Evolutionary conservation across 2,329 filamentous ascomycete genomes (phyloP), one percentile per base, ranked within the genome.

Genomic region (Aspergillus floridensis): DNA sequence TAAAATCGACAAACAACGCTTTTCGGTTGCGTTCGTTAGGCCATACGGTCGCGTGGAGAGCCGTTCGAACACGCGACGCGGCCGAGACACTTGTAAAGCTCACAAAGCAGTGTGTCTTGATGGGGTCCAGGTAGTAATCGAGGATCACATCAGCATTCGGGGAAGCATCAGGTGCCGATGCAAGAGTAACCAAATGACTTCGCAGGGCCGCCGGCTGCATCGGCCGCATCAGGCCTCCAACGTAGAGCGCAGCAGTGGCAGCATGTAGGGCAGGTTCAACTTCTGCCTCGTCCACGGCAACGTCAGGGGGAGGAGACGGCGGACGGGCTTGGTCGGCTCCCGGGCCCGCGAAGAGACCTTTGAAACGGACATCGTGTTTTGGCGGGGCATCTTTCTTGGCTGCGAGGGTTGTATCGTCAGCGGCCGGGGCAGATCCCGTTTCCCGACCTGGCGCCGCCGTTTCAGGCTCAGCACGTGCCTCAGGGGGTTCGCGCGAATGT

Each of bases 161-260:
- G 2, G 81, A 74, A 21, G 78, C 73, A 26, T 78, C 78, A 1
- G 84, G 79, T 0, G 87, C 81, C 3, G 86, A 81, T 2, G 91
- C 91, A 46, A 97, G 83, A 6, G 83, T 78, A 48, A 84, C 72
- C 4, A 98, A 81, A 70, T 97, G 87, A 1, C 84, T 81, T 67
- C 85, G 86, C 1, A 98, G 83, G 19, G 81, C 80, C 26, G 81
- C 78, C 0, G 86, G 84, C 60, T 91, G 89, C 22, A 98, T 81
- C 10, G 95, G 93, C 50, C 93, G 88, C 86, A 96, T 93, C 57
- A 98, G 86, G 69, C 96, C 89, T 73, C 88, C 88, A 67, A 98
- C 95, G 77, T 97, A 98, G 50, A 98, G 80, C 16, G 91, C 88
- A 32, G 86, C 77, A 3, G 92, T 93, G 5, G 89, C 87, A 22